phyloP scores from a whole-genome alignment of 352 stramenopile species.

The Paralagenidium karlingii region DNA sequence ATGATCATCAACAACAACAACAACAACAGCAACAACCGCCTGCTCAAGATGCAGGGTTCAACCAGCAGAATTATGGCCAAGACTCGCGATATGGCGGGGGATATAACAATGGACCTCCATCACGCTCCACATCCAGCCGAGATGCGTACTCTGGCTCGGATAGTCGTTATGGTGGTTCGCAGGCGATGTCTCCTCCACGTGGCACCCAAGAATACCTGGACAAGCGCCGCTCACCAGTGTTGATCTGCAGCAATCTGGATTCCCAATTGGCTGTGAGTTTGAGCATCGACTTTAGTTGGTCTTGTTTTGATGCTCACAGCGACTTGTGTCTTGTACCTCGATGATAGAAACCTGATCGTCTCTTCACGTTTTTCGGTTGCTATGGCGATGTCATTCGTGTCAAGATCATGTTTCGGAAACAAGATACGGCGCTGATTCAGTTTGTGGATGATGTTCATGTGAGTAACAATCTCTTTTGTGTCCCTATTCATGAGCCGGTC shows the following conservation, averaged over 20 bases:
- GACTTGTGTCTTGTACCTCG: not conserved
- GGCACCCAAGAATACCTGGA: constrained; percentile 40
- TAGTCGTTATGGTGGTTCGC: constrained; percentile 1
- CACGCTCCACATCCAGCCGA: too few relatives aligned
- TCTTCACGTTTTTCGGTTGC: constrained; percentile 78
- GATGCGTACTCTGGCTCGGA: too few relatives aligned
- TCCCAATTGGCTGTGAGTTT: constrained; percentile 1
- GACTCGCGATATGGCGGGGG: not conserved
- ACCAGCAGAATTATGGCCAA: not conserved
- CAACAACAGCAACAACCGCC: too few relatives aligned
- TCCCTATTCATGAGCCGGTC: not conserved
- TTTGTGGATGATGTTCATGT: constrained; percentile 67
- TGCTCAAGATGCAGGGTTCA: too few relatives aligned
- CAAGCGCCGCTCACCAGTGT: constrained; percentile 37
- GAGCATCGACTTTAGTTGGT: constrained; percentile 2
- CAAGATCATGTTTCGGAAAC: constrained; percentile 82
- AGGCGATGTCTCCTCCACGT: constrained; percentile 21
- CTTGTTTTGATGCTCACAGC: too few relatives aligned
- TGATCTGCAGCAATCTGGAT: constrained; percentile 81
- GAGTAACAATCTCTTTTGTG: constrained; percentile 6
- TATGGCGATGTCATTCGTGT: constrained; percentile 74
- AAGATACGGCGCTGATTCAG: constrained; percentile 69
- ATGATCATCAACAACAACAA: too few relatives aligned
- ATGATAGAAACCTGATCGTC: constrained; percentile 33
- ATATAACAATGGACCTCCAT: constrained; percentile 3